Base-by-base conservation (phyloP, 1,139 yeast genomes). In the Protomyces arabidopsidicola region DNA sequence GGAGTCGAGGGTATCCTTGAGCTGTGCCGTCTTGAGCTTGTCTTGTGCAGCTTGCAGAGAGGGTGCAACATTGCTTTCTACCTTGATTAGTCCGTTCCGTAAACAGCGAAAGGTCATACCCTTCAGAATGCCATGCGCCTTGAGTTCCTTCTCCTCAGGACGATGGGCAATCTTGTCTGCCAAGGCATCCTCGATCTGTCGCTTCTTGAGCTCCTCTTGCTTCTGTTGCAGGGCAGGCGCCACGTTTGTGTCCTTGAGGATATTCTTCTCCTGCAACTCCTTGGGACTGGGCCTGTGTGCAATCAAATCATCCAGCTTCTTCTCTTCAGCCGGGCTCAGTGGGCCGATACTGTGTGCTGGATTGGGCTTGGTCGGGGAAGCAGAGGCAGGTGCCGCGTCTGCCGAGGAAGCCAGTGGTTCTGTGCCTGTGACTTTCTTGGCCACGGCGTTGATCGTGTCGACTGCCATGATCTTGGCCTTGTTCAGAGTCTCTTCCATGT, bases 221-320 rank as follows among this genome's bases (percentile, higher is more conserved):
- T 42, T 42, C 48, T 42, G 48, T 20, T 42, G 48, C 48, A 42
- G 9, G 5, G 48, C n/a, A 18, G 62, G 62, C 14, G 62, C 62
- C 22, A 52, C 62, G 39, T 58, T 51, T 4, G 48, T 52, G 22
- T 42, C 36, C 45, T 58, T 58, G 45, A 58, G 62, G 36, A 58
- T 58, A 24, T 58, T 58, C 56, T 58, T 58, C 34, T 58, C 62
- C 45, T 52, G 55, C 53, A 58, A 35, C 31, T 58, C 62, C 42
- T 58, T 39, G 45, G 54, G 42, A 6, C 56, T 58, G 22, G 62
- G 62, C 53, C 62, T 38, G 31, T 52, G 48, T 16, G 62, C 62
- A 48, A 58, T 38, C 35, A 55, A 48, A 42, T 51, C 55, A 27
- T 51, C 62, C 53, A 58, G 18, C 35, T 58, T 58, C 39, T 38